Conservation (phyloP, 2,329 filamentous ascomycete species). For the Aspergillus vadensis region DNA sequence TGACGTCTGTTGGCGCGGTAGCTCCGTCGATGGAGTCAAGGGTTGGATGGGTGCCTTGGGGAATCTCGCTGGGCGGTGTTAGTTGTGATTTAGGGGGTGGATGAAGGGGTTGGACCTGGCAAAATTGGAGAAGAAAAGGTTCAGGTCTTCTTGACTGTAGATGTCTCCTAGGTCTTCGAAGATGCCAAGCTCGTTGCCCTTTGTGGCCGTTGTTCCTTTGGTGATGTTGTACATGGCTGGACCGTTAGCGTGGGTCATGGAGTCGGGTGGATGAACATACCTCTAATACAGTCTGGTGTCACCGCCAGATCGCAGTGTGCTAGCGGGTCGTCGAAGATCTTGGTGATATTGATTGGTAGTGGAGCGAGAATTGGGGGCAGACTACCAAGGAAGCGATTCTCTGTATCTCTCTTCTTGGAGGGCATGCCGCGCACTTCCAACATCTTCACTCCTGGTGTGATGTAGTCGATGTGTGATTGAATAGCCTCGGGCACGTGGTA, state of each 20-base stretch:
- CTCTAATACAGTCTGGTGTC: constrained; percentile 46
- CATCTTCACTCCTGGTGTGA: constrained; percentile 51
- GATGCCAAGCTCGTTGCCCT: constrained; percentile 50
- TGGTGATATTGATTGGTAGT: constrained; percentile 16
- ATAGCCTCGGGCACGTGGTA: constrained; percentile 56
- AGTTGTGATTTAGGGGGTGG: constrained; percentile 14
- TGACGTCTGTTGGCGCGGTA: constrained; percentile 33
- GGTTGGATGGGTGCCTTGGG: constrained; percentile 42
- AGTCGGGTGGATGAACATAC: constrained; percentile 21
- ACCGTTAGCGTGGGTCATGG: constrained; percentile 8
- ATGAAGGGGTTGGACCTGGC: constrained; percentile 27
- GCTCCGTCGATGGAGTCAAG: constrained; percentile 46
- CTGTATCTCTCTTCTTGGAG: constrained; percentile 14
- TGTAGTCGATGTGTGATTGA: constrained; percentile 56
- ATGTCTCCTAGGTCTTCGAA: constrained; percentile 50
- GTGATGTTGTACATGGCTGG: constrained; percentile 49
- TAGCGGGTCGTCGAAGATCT: constrained; percentile 22
- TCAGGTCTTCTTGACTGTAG: constrained; percentile 49
- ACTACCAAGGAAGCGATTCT: constrained; percentile 28
- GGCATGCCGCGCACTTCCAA: constrained; percentile 29
- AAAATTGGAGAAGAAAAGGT: constrained; percentile 44
- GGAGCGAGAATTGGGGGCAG: constrained; percentile 29
- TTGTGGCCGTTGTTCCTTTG: constrained; percentile 39
- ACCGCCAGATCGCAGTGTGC: constrained; percentile 35
- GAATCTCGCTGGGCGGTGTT: constrained; percentile 33